Percentiles rank a stretch among this genome's conserved stretches.
phyloP scores from a whole-genome alignment of 176 grass and related monocot genomes.

The Echinochloa phyllopogon region DNA sequence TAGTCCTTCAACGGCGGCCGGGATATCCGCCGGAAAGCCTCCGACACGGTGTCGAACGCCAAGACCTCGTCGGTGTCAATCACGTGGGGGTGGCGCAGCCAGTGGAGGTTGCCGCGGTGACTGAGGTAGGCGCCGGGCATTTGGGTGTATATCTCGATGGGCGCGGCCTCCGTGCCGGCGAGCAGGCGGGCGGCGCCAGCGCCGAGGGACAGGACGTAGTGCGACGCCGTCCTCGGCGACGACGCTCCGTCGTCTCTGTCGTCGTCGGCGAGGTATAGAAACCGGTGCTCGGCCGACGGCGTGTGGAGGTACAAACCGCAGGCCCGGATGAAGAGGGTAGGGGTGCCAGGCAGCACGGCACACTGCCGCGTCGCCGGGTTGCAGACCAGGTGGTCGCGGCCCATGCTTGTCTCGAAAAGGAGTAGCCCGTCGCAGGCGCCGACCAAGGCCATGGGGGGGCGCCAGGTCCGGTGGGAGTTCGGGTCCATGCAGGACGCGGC shows the following conservation, averaged over 20 bases:
- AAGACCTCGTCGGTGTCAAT: background rate
- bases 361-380: slow-evolving; percentile 14
- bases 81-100: background rate
- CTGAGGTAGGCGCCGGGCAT: background rate
- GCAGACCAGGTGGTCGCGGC: background rate
- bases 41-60: slow-evolving; percentile 15
- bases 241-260: background rate
- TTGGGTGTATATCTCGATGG: background rate
- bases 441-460: background rate
- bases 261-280: background rate
- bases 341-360: background rate
- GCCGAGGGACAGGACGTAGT: background rate
- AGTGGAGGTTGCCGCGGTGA: slow-evolving; percentile 14
- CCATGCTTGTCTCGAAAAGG: background rate
- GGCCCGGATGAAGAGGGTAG: background rate
- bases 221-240: background rate
- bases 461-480: no score
- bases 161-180: background rate
- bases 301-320: slow-evolving; percentile 30
- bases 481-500: no score
- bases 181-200: background rate
- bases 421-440: slow-evolving; percentile 16
- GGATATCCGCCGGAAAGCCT: background rate
- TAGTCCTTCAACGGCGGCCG: background rate
- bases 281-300: background rate